Evolutionary conservation across 441 rosid genomes (phyloP).

Genomic region (Codiaeum variegatum): DNA sequence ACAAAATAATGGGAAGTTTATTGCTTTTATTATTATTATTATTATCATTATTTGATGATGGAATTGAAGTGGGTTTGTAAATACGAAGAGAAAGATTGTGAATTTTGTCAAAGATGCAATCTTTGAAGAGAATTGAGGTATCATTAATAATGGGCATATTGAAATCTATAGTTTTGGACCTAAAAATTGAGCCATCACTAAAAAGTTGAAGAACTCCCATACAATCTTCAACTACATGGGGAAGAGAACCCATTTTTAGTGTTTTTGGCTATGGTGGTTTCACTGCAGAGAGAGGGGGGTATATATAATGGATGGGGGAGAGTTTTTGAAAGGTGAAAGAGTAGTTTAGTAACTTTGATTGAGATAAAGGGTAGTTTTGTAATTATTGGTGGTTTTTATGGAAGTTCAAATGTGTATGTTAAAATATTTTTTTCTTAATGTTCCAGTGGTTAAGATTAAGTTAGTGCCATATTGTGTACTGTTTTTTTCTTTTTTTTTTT

Average conservation of each 20-base stretch:
- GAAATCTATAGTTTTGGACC: slow-evolving; percentile 42
- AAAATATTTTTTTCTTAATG: too few relatives aligned
- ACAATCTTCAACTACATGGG: slow-evolving; percentile 67
- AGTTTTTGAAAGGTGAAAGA: neutral
- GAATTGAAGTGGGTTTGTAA: slow-evolving; percentile 44
- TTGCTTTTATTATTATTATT: neutral
- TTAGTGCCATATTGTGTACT: neutral
- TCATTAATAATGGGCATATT: slow-evolving; percentile 34
- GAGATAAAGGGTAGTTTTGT: slow-evolving; percentile 9
- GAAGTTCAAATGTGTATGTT: neutral
- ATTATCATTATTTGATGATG: neutral
- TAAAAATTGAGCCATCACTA: slow-evolving; percentile 63
- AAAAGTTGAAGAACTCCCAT: slow-evolving; percentile 61
- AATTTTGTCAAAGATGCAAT: slow-evolving; percentile 45
- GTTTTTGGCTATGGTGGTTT: neutral
- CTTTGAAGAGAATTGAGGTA: slow-evolving; percentile 49
- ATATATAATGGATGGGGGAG: neutral
- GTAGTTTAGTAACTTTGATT: neutral
- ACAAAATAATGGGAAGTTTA: slow-evolving; percentile 48
- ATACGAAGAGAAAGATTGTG: slow-evolving; percentile 67
- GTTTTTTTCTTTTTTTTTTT: slow-evolving; percentile 8
- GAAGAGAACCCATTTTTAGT: slow-evolving; percentile 57
- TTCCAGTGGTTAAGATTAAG: neutral
- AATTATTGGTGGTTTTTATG: neutral
- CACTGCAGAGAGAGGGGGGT: neutral